Conservation (phyloP, 306 rosid genomes). For the Fragaria ananassa region DNA sequence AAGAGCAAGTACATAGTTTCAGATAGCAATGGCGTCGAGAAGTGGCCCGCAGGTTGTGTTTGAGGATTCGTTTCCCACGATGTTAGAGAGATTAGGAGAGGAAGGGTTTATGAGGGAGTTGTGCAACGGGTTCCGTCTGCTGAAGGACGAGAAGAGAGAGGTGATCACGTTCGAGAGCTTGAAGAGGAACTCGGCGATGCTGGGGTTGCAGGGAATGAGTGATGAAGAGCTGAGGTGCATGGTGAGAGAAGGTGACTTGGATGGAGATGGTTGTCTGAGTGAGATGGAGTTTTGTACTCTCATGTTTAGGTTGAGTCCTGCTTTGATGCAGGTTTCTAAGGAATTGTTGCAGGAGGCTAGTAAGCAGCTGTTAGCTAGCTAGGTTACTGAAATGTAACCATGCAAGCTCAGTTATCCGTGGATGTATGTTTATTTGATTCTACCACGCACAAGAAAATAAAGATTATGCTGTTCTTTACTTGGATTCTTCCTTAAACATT, state of each 20-base stretch:
- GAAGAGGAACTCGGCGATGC: conserved; percentile 64
- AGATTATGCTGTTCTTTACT: neutral
- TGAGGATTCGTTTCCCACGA: conserved; percentile 65
- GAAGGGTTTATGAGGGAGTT: conserved; percentile 80
- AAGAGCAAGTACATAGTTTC: neutral
- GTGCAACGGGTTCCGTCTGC: conserved; percentile 56
- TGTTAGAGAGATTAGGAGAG: conserved; percentile 66
- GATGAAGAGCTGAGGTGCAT: conserved; percentile 66
- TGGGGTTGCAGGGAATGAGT: conserved; percentile 66
- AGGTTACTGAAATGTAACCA: neutral
- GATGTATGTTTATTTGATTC: neutral
- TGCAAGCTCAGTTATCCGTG: neutral
- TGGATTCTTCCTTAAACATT: neutral
- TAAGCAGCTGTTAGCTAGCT: neutral
- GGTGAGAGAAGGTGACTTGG: conserved; percentile 81
- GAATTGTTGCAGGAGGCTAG: conserved; percentile 49
- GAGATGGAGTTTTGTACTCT: conserved; percentile 86
- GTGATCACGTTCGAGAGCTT: conserved; percentile 77
- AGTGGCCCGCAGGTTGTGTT: conserved; percentile 38
- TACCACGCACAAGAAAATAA: neutral
- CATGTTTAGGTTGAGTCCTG: conserved; percentile 84
- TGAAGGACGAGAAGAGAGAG: conserved; percentile 61
- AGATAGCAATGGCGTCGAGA: conserved; percentile 36
- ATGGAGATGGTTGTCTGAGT: conserved; percentile 67
- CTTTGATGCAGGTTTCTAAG: conserved; percentile 56